Percentiles rank a stretch among this genome's conserved stretches.
These are phyloP conservation scores for Rhododendron vialii DNA, from an alignment of 148 eudicot genomes.

Conservation along the genomic window DNA sequence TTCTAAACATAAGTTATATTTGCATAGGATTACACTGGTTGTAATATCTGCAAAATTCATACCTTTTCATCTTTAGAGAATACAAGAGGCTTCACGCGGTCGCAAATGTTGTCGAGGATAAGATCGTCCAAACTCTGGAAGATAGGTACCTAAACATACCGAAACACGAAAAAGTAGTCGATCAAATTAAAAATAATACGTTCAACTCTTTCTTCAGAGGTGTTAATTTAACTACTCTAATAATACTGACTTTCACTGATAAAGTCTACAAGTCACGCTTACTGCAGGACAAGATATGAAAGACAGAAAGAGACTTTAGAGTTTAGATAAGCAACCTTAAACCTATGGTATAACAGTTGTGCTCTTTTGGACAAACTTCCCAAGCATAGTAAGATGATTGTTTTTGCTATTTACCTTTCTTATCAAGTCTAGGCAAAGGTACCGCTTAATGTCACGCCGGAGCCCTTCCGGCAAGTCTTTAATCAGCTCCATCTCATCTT, in stretches of 20 bases:
- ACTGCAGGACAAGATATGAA: not conserved
- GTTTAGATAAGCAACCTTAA: not conserved
- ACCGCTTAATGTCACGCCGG: constrained; percentile 80
- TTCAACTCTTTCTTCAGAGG: no score
- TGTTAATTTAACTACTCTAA: no score
- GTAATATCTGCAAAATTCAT: not conserved
- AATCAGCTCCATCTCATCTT: constrained; percentile 78
- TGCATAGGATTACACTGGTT: not conserved
- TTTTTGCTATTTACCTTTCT: constrained; percentile 41
- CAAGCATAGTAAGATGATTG: not conserved
- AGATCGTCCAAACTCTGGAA: constrained; percentile 79
- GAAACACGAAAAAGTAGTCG: not conserved
- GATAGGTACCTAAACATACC: constrained; percentile 56
- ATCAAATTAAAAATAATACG: not conserved
- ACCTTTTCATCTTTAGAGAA: constrained; percentile 88
- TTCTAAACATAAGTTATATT: no score
- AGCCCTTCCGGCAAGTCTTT: constrained; percentile 94
- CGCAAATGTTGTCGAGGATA: constrained; percentile 90
- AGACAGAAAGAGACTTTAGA: not conserved
- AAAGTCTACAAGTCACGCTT: not conserved
- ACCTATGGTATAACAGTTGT: no score
- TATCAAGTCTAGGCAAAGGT: constrained; percentile 81
- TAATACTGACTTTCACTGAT: no score
- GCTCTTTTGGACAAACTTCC: not conserved
- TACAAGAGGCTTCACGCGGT: constrained; percentile 74